Evolutionary conservation across 2,329 filamentous ascomycete species (phyloP), one percentile per base, ranked within the genome.

Genomic region (Rutstroemia sp.): DNA sequence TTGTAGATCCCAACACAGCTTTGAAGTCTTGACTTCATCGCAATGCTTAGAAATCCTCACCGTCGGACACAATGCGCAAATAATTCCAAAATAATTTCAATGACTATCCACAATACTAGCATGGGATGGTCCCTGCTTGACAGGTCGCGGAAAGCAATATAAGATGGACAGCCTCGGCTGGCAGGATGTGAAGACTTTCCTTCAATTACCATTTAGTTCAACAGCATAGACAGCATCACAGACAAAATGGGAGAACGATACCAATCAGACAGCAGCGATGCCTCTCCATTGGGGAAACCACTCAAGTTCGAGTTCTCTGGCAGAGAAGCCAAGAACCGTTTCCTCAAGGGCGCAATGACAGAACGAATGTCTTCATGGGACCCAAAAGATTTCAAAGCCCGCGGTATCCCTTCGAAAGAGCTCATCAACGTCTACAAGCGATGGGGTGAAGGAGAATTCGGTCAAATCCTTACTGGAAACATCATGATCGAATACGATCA

Each of bases 341-440:
- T 87, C 64, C 68, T 87, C 61, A 88, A 88, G 69, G 82, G 74
- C 5, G 79, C 85, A 44, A 87, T 88, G 84, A 80, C 80, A 2
- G 85, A 88, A 67, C 73, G 77, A 7, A 71, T 87, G 14, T 80
- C 82, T 0, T 81, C 78, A 5, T 88, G 81, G 81, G 75, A 80
- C 57, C 72, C 77, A 6, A 75, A 23, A 23, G 73, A 81, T 56
- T 62, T 79, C 8, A 69, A 76, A 21, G 73, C 73, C 3, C 76
- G 84, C 44, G 78, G 80, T 23, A 70, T 84, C 4, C 78, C 81
- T 6, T 74, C 73, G 12, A 73, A 76, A 60, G 72, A 78, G 54
- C 64, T 81, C 19, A 74, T 81, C 63, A 78, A 82, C 34, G 71
- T 82, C 42, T 87, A 87, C 69, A 73, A 76, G 49, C 70, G 76